These are phyloP conservation scores for Rhodosporidiobolus sp. DNA, from an alignment of 768 basidiomycete genomes.

Conservation along the genomic window DNA sequence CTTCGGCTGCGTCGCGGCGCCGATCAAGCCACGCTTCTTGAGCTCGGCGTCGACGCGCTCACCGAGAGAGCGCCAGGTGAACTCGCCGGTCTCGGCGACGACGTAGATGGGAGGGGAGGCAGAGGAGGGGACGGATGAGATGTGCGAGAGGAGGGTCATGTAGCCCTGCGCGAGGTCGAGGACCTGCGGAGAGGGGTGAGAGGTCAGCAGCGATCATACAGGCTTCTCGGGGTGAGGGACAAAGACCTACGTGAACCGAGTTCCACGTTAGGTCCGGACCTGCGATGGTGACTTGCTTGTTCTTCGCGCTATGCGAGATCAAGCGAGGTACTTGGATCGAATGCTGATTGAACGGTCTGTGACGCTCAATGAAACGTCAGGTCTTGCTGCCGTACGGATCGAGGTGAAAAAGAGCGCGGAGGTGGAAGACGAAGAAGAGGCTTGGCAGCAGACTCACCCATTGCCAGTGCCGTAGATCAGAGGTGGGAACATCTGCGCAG, in stretches of 20 bases:
- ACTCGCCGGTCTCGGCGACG: slow-evolving; percentile 14
- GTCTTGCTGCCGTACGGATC: no score
- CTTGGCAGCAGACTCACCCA: slow-evolving; percentile 3
- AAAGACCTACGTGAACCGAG: slow-evolving; percentile 26
- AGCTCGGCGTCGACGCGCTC: neutral
- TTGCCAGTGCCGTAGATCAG: slow-evolving; percentile 32
- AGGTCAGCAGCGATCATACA: no score
- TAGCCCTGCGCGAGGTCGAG: slow-evolving; percentile 13
- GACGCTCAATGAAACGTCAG: no score
- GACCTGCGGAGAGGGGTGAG: neutral
- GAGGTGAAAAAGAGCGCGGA: neutral
- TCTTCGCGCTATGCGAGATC: slow-evolving; percentile 6
- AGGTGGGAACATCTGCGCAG: slow-evolving; percentile 15
- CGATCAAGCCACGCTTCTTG: neutral
- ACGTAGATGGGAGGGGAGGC: slow-evolving; percentile 2
- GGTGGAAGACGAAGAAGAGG: no score
- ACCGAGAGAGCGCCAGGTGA: neutral
- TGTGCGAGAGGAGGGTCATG: slow-evolving; percentile 8
- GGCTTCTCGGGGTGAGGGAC: no score
- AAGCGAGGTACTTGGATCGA: slow-evolving; percentile 29
- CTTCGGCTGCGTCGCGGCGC: neutral
- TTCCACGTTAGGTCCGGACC: slow-evolving; percentile 21
- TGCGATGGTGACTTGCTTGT: slow-evolving; percentile 10
- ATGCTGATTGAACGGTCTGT: slow-evolving; percentile 30
- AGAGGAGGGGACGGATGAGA: neutral